A percentile compares a stretch with the other conserved stretches of the same genome.
phyloP scores from a whole-genome alignment of 2,329 filamentous ascomycete genomes.

The Colletotrichum filicis region DNA sequence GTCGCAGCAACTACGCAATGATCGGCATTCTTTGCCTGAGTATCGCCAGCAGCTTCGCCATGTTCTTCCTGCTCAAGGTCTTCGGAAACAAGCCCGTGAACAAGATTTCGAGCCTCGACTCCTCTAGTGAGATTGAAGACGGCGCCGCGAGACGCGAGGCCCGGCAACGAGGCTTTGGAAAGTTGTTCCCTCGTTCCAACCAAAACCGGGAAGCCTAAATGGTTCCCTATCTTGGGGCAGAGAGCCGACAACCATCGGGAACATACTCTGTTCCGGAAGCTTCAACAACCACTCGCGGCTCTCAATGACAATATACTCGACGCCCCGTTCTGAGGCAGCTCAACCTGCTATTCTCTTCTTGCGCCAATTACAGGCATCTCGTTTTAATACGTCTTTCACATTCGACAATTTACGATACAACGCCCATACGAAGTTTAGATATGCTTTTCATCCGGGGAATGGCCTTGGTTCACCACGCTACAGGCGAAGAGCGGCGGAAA shows the following conservation, averaged over 20 bases:
- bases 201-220: slow-evolving; percentile 39
- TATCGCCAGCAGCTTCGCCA: slow-evolving; percentile 76
- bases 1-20: slow-evolving; percentile 88
- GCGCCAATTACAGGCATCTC: slow-evolving; percentile 17
- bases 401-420: slow-evolving; percentile 3
- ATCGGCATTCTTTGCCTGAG: slow-evolving; percentile 84
- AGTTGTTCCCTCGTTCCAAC: slow-evolving; percentile 48
- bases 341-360: slow-evolving; percentile 48
- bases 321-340: slow-evolving; percentile 40
- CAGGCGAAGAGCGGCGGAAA: slow-evolving; percentile 23
- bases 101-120: slow-evolving; percentile 54
- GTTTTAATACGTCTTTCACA: slow-evolving; percentile 30
- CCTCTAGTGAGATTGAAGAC: slow-evolving; percentile 62
- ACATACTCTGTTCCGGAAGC: slow-evolving; percentile 35
- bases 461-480: slow-evolving; percentile 20
- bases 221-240: neutral
- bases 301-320: neutral
- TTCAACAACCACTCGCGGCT: slow-evolving; percentile 44
- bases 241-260: slow-evolving; percentile 39
- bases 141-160: slow-evolving; percentile 69
- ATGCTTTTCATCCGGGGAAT: slow-evolving; percentile 43
- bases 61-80: slow-evolving; percentile 73
- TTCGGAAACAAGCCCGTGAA: slow-evolving; percentile 64
- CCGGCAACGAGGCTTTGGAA: slow-evolving; percentile 67
- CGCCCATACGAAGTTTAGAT: slow-evolving; percentile 40